phyloP scores from a whole-genome alignment of 768 basidiomycete genomes.

The Pleurotus platypus region DNA sequence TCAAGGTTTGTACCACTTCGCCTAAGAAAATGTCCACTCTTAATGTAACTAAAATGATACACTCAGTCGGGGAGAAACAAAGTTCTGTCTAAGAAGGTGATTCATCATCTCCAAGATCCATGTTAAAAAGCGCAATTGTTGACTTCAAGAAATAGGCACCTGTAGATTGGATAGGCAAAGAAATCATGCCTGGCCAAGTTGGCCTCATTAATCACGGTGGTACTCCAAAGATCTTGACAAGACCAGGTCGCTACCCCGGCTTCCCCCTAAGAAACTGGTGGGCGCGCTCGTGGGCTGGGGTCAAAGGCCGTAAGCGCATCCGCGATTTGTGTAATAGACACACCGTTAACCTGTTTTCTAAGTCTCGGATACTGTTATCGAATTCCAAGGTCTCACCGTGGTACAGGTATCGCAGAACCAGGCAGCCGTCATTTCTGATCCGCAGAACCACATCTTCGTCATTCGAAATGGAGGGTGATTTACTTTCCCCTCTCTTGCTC shows the following conservation, averaged over 20 bases:
- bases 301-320: conserved; percentile 53
- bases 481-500: conserved; percentile 23
- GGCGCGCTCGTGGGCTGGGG: conserved; percentile 72
- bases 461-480: conserved; percentile 3
- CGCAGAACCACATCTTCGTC: conserved; percentile 64
- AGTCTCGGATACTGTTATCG: conserved; percentile 83
- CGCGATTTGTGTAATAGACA: background rate
- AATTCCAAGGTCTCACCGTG: conserved; percentile 76
- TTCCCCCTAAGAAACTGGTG: conserved; percentile 83
- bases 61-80: conserved; percentile 50
- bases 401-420: conserved; percentile 85
- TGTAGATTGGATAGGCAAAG: conserved; percentile 65
- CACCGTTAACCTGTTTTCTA: conserved; percentile 1
- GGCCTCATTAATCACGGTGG: conserved; percentile 84
- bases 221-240: conserved; percentile 69
- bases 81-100: conserved; percentile 62
- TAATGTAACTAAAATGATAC: conserved; percentile 3
- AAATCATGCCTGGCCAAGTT: conserved; percentile 67
- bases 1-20: conserved; percentile 30
- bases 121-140: no score
- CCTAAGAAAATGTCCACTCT: background rate
- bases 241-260: conserved; percentile 74
- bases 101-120: background rate
- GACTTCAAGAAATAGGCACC: conserved; percentile 35
- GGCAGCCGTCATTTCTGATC: conserved; percentile 76